Evolutionary conservation across 192 early-diverging fungal genomes (phyloP).

Genomic region (Gryganskiella cystojenkinii): DNA sequence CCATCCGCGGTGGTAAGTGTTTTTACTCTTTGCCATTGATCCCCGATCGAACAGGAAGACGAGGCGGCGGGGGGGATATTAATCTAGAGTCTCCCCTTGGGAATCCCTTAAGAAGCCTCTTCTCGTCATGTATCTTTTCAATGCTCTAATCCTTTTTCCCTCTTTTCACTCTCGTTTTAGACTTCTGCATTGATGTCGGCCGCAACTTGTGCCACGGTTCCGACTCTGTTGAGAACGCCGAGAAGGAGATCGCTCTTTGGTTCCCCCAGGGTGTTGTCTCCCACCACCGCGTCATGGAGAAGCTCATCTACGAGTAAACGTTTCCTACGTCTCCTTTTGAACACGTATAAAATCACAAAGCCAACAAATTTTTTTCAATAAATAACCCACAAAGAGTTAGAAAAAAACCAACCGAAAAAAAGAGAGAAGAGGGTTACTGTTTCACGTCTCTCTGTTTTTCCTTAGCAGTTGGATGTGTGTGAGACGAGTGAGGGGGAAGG

Average conservation of each 20-base stretch:
- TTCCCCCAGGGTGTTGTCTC: slow-evolving; percentile 61
- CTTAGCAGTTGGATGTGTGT: too few relatives aligned
- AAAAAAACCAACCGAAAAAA: too few relatives aligned
- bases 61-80: too few relatives aligned
- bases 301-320: slow-evolving; percentile 55
- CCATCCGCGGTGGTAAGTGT: slow-evolving; percentile 79
- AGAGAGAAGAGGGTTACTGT: too few relatives aligned
- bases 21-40: slow-evolving; percentile 72
- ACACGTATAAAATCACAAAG: not conserved
- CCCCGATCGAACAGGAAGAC: too few relatives aligned
- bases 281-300: slow-evolving; percentile 42
- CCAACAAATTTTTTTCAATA: not conserved
- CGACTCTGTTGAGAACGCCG: slow-evolving; percentile 85
- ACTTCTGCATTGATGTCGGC: slow-evolving; percentile 67
- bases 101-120: too few relatives aligned
- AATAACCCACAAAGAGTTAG: too few relatives aligned
- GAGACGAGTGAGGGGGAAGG: too few relatives aligned
- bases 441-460: too few relatives aligned
- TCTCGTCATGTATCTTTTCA: too few relatives aligned
- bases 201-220: slow-evolving; percentile 92
- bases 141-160: too few relatives aligned
- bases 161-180: slow-evolving; percentile 18
- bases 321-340: not conserved
- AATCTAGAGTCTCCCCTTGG: too few relatives aligned
- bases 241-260: slow-evolving; percentile 84